Base-by-base conservation (phyloP, 2,329 filamentous ascomycete species). In the Aureobasidium leucospermi region DNA sequence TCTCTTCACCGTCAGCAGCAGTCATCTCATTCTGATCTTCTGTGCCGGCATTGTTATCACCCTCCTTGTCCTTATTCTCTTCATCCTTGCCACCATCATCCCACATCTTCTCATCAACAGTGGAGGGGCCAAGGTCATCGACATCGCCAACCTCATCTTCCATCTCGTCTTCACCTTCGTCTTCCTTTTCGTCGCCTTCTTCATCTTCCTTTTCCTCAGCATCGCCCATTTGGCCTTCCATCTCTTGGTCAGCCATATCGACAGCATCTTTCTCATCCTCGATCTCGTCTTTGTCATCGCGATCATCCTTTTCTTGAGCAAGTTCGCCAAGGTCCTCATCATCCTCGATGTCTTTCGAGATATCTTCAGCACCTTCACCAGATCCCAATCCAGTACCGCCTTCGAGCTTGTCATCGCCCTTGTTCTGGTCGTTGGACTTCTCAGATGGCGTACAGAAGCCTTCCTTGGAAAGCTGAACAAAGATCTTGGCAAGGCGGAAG, bases 61-160 rank as follows among this genome's bases (percentile, higher is more conserved):
- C 86, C 68, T 90, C 79, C 68, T 90, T 88, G 46, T 96, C 88
- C 65, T 94, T 94, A 49, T 93, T 85, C 49, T 92, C 85, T 46
- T 92, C 82, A 49, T 87, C 81, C 5, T 53, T 53, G 39, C 76
- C 76, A 47, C 86, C 85, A 41, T 91, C 92, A 73, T 99, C 92
- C 94, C 94, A 99, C 83, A 97, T 91, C 79, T 97, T 99, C 76
- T 99, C 95, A 70, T 99, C 95, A 1, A 97, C 88, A 19, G 93
- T 89, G 15, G 85, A 88, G 11, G 90, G 87, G 66, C 96, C 93
- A 43, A 96, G 79, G 67, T 96, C 90, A 74, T 96, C 90, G 10
- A 97, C 91, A 67, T 91, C 88, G 1, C 92, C 94, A 5, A 88
- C 83, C 73, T 97, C 90, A 67, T 96, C 92, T 64, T 96, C 91